Conservation (phyloP, 225 moss, liverwort and hornwort genomes). For the Pseudisothecium myosuroides region DNA sequence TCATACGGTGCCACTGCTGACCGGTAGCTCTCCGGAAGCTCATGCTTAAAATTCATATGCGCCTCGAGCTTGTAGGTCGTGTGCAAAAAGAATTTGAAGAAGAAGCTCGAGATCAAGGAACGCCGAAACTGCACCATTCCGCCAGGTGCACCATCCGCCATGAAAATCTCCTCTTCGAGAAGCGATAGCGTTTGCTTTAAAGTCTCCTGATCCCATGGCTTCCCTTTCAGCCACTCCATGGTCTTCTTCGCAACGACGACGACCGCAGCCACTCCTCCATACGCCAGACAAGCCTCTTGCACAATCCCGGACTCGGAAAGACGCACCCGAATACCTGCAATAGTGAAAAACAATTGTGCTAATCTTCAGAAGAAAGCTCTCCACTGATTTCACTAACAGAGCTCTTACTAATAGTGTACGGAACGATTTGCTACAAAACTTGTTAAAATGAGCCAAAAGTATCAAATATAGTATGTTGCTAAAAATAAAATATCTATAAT, state of each 20-base stretch:
- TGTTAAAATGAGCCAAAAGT: background rate
- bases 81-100: slow-evolving; percentile 79
- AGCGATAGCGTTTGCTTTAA: slow-evolving; percentile 39
- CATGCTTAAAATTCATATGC: slow-evolving; percentile 44
- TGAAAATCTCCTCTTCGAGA: slow-evolving; percentile 50
- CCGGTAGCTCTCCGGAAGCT: slow-evolving; percentile 64
- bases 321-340: slow-evolving; percentile 51
- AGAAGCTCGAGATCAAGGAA: slow-evolving; percentile 68
- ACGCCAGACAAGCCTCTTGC: slow-evolving; percentile 53
- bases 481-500: background rate
- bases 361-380: background rate
- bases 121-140: slow-evolving; percentile 95
- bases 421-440: background rate
- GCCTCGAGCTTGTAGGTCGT: slow-evolving; percentile 67
- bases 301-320: slow-evolving; percentile 52
- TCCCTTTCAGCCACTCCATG: slow-evolving; percentile 57
- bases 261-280: slow-evolving; percentile 81
- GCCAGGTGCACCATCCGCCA: slow-evolving; percentile 69
- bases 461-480: background rate
- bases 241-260: slow-evolving; percentile 48
- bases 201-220: slow-evolving; percentile 55
- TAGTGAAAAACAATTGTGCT: background rate
- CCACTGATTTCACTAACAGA: background rate
- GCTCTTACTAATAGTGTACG: background rate
- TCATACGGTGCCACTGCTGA: slow-evolving; percentile 71